Conservation (phyloP, 2,329 filamentous ascomycete species). For the Sarocladium strictum region DNA sequence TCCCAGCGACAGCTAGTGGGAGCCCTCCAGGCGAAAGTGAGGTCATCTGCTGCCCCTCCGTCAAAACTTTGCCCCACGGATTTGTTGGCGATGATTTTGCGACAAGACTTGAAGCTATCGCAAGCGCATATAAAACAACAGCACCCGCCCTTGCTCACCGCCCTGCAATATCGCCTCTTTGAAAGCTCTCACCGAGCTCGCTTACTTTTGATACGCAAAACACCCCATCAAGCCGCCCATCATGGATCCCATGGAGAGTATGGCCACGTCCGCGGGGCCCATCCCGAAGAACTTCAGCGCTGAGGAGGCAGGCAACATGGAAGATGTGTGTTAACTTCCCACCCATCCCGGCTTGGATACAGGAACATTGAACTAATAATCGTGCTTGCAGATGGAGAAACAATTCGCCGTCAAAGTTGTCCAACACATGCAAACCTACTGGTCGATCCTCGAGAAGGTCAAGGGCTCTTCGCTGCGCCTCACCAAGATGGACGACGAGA, state of each 20-base stretch:
- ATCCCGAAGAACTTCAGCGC: constrained; percentile 54
- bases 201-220: not conserved
- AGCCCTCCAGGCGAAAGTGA: not conserved
- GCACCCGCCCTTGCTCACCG: not conserved
- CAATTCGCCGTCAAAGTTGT: constrained; percentile 98
- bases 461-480: constrained; percentile 83
- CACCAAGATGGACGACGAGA: constrained; percentile 93
- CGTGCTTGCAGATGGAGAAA: constrained; percentile 79
- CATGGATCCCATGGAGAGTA: constrained; percentile 35
- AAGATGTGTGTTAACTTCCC: constrained; percentile 42
- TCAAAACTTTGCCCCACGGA: constrained; percentile 10
- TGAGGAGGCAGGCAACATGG: constrained; percentile 48
- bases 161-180: not conserved
- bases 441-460: constrained; percentile 87
- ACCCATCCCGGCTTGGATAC: not conserved
- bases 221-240: constrained; percentile 10
- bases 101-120: not conserved
- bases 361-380: constrained; percentile 7
- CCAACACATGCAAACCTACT: constrained; percentile 95
- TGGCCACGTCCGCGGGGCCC: constrained; percentile 24
- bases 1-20: not conserved
- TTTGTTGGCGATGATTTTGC: constrained; percentile 4
- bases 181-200: not conserved
- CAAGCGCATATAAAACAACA: not conserved
- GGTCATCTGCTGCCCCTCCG: constrained; percentile 10